Evolutionary conservation across 2,329 filamentous ascomycete genomes (phyloP).

Genomic region (Penicillium expansum): DNA sequence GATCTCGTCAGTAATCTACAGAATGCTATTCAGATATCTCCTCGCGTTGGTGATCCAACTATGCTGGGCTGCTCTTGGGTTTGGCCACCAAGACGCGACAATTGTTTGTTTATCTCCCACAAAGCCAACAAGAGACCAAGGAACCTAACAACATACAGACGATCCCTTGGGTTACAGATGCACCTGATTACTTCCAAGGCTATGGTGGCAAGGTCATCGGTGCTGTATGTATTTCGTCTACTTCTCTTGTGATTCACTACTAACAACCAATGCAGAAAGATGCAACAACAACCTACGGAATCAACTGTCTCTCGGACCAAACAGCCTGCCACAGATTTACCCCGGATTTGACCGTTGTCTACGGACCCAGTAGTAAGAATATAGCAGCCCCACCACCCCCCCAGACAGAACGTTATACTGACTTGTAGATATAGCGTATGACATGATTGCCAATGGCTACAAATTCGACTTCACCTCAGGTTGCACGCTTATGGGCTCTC

Average conservation of each 20-base stretch:
- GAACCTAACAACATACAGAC: not conserved
- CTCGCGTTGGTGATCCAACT: not conserved
- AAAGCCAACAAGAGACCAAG: too few relatives aligned
- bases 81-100: not conserved
- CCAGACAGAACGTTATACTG: not conserved
- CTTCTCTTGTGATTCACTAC: too few relatives aligned
- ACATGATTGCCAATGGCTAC: not conserved
- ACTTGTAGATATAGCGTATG: not conserved
- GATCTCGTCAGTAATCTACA: not conserved
- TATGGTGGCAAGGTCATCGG: conserved; percentile 4
- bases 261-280: not conserved
- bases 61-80: not conserved
- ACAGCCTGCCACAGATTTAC: not conserved
- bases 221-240: not conserved
- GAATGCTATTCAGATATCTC: not conserved
- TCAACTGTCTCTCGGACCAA: conserved; percentile 5
- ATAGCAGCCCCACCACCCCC: not conserved
- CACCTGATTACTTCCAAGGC: conserved; percentile 6
- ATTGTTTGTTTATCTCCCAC: not conserved
- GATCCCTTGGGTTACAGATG: conserved; percentile 5
- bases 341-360: conserved; percentile 5
- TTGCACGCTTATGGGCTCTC: conserved; percentile 1
- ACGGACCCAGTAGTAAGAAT: not conserved
- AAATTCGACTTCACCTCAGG: conserved; percentile 3
- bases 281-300: conserved; percentile 1